A percentile compares a stretch with the other conserved stretches of the same genome.
Conservation (phyloP, 345 rosid species). For the Populus ilicifolia region DNA sequence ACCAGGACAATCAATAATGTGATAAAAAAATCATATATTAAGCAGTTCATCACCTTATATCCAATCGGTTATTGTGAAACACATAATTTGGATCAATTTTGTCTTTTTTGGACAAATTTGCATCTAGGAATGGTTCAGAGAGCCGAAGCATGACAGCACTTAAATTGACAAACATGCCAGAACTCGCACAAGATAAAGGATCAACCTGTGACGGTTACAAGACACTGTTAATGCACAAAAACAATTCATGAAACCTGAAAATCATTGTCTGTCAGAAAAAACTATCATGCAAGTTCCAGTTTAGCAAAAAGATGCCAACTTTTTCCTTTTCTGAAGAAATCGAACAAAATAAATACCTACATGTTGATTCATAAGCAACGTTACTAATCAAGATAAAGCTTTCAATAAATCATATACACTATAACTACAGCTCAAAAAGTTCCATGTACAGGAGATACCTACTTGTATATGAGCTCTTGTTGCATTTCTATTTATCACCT, state of each 20-base stretch:
- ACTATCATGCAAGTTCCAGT: background rate
- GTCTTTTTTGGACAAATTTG: constrained; percentile 67
- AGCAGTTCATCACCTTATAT: constrained; percentile 60
- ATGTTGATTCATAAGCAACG: background rate
- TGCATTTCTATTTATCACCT: constrained; percentile 86
- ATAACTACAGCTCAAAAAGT: background rate
- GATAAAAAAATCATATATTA: background rate
- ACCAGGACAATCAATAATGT: constrained; percentile 6
- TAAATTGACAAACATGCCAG: constrained; percentile 97
- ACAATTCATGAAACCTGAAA: background rate
- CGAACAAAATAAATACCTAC: background rate
- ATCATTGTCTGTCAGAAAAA: background rate
- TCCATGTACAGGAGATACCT: background rate
- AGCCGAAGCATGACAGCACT: constrained; percentile 93
- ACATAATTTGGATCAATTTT: constrained; percentile 86
- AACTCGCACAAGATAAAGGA: constrained; percentile 86
- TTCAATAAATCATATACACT: background rate
- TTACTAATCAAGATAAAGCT: constrained; percentile 1
- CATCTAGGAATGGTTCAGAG: constrained; percentile 88
- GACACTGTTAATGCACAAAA: background rate
- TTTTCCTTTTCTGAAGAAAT: background rate
- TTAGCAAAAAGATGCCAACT: background rate
- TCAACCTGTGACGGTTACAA: constrained; percentile 63
- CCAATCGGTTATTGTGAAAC: constrained; percentile 63
- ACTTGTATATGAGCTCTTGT: constrained; percentile 95